Evolutionary conservation across 768 basidiomycete species (phyloP), one percentile per base, ranked within the genome.

Genomic region (Tulasnella sp.): DNA sequence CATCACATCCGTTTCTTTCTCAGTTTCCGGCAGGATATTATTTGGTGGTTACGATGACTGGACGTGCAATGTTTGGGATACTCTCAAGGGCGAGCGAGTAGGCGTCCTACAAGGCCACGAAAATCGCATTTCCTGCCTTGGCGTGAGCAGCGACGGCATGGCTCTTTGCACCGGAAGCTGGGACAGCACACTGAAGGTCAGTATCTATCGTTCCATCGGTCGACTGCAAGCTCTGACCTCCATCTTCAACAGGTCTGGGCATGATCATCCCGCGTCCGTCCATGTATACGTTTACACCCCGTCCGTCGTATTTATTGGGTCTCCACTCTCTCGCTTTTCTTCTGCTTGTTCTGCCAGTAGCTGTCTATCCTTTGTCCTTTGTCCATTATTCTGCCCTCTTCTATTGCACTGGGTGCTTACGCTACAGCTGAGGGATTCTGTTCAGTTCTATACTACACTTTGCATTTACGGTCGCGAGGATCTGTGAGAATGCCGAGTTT

Each of bases 31-130:
- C 41, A 91, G 96, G 73, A 93, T 99, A 77, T 85, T 99, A 42
- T 99, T 99, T 76, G 96, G 97, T 75, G 96, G 96, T 47, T 99
- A 99, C 79, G 96, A 99, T 81, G 96, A 99, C 79, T 98, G 97
- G 92, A 98, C 97, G 76, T 95, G 94, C 84, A 99, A 99, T 79
- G 96, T 98, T 67, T 99, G 96, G 96, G 96, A 99, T 80, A 98
- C 95, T 35, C 85, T 99, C 78, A 97, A 96, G 81, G 97, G 97
- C 71, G 96, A 98, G 80, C 91, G 96, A 71, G 95, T 99, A 44
- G 96, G 96, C 72, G 97, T 99, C 68, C 82, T 99, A 74, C 94
- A 95, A 41, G 96, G 97, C 19, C 96, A 99, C 78, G 96, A 99
- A 85, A 99, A 99, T 84, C 85, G 96, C 75, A 95, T 99, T 76